Conservation (phyloP, 164 flowering plant species). For the Aristolochia fimbriata region DNA sequence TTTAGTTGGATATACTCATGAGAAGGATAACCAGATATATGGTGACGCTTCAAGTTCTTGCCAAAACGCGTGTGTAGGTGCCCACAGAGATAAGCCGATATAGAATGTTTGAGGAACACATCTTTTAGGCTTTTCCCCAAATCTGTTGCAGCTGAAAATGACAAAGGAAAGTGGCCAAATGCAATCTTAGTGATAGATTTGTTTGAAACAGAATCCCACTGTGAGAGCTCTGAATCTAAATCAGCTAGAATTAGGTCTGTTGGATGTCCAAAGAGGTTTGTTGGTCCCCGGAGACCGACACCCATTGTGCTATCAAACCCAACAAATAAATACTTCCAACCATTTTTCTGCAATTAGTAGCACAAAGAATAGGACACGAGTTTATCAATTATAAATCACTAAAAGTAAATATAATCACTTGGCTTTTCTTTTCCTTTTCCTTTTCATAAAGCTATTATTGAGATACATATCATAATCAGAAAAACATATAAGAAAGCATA, state of each 20-base stretch:
- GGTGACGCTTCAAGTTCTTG: conserved; percentile 74
- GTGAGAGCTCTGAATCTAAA: conserved; percentile 61
- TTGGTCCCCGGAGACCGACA: conserved; percentile 79
- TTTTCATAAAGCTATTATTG: too few species aligned
- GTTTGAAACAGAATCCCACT: conserved; percentile 51
- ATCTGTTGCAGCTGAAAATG: conserved; percentile 62
- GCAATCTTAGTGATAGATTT: conserved; percentile 58
- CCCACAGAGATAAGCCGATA: conserved; percentile 88
- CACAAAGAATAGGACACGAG: too few species aligned
- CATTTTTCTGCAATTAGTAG: conserved; percentile 40
- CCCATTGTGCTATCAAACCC: conserved; percentile 78
- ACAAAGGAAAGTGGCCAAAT: conserved; percentile 93
- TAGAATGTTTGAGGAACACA: conserved; percentile 64
- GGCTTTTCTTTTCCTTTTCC: too few species aligned
- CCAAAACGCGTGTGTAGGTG: conserved; percentile 85
- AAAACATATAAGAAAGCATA: too few species aligned
- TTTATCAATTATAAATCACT: too few species aligned
- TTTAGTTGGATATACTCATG: conserved; percentile 48
- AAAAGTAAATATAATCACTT: too few species aligned
- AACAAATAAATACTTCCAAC: conserved; percentile 70
- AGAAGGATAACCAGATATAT: conserved; percentile 21
- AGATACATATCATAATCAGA: too few species aligned
- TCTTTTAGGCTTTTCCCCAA: conserved; percentile 63
- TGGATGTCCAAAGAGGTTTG: conserved; percentile 95
- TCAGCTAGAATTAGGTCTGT: conserved; percentile 58